Base-by-base conservation (phyloP, 2,329 filamentous ascomycete species). In the Apiospora phragmitis region DNA sequence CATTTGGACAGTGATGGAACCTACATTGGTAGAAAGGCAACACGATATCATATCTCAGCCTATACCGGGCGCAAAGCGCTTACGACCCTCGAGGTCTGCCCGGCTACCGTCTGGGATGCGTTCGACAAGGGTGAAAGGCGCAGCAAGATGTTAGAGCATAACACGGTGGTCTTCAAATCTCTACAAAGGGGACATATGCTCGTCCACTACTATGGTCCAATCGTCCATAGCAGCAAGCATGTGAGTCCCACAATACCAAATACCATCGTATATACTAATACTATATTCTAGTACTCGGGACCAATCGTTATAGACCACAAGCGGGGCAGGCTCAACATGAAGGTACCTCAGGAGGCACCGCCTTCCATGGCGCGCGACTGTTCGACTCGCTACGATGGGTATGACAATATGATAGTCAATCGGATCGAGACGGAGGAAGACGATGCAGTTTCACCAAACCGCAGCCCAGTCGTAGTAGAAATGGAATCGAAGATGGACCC, bases 31-130 rank as follows among this genome's bases (percentile, higher is more conserved):
- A 18, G 51, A 8, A 1, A 7, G 4, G 14, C 29, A 8, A 8
- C 14, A 2, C 8, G 1, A 5, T 11, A 32, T 2, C 0, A 1
- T 5, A 32, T 59, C 29, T 1, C 16, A 16, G 4, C 1, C 21
- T 59, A 35, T 59, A 11, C 26, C 6, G 26, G 51, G 9, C 2
- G 3, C 6, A 35, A n/a, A n/a, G 18, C 51, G 29, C 51, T 59
- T 21, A 59, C 51, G 1, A 21, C 5, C 6, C 51, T 59, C 29
- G 18, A n/a, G 2, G 8, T 59, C 0, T 59, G 51, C 16, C 51
- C 51, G 16, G 51, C 8, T 5, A 9, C 16, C 1, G 9, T 35
- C 5, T 59, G 51, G 51, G 51, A 59, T 35, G 29, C 29, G 3
- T n/a, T 6, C 2, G 51, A 59, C 14, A 59, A 35, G 7, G 51